Base-by-base conservation (phyloP, 495 filamentous ascomycete species). In the Achaetomiella virescens region DNA sequence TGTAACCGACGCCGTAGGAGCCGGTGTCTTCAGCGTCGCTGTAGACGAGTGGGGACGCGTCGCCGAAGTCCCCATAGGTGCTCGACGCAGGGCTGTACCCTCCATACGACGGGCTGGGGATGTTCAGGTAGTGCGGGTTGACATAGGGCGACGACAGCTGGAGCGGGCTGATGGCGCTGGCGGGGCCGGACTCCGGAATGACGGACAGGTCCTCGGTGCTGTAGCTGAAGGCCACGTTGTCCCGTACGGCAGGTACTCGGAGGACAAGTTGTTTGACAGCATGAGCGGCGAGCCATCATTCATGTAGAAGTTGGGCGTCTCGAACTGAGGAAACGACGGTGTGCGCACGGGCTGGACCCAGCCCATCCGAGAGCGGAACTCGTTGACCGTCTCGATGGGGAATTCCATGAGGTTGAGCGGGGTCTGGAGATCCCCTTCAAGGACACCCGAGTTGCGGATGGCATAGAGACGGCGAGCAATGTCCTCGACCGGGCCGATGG, bases 401-500 rank as follows among this genome's bases (percentile, higher is more conserved):
- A 79, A 85, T 51, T 82, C 76, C 81, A 86, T 84, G 33, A 85
- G 68, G 20, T 67, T 59, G 40, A 84, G 68, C 40, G 81, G 75
- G 24, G 75, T 78, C 61, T 77, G 74, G 43, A 73, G 62, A 27
- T 73, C 73, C 11, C 72, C 71, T 20, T 75, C 70, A 29, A 73
- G 67, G 40, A 64, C 70, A 36, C 71, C 72, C 10, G 73, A 72
- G 51, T 70, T 66, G 56, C 72, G 76, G 64, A 78, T 71, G 48
- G 71, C 73, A 44, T 78, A 67, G 18, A 87, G 74, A 18, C 77
- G 83, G 41, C 80, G 79, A 53, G 87, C 83, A 43, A 90, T 91
- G 63, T 91, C 83, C 65, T 90, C 88, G 31, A 91, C 86, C 2
- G 87, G 86, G 2, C 80, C 78, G 44, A 90, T 75, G 4, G 85